Conservation (phyloP, 1,284 basidiomycete genomes). For the Xerocomus amazonicus region DNA sequence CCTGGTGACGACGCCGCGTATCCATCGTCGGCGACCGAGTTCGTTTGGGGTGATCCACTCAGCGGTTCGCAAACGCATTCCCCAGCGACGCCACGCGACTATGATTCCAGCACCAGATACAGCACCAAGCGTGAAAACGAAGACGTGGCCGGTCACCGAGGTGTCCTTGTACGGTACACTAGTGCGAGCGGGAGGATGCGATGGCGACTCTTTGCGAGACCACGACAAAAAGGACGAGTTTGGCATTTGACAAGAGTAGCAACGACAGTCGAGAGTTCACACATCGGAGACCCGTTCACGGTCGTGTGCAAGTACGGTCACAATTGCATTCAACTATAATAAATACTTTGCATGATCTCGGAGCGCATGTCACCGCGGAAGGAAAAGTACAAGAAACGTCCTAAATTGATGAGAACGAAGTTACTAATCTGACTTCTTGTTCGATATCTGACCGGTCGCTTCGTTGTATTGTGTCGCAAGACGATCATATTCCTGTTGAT, state of each 20-base stretch:
- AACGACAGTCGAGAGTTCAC: no score
- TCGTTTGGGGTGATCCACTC: slow-evolving; percentile 64
- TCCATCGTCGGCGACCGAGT: slow-evolving; percentile 54
- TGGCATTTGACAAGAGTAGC: no score
- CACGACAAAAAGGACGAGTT: slow-evolving; percentile 1
- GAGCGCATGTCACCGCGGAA: no score
- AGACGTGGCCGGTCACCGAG: background rate
- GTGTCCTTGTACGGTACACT: background rate
- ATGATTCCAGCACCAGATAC: slow-evolving; percentile 39
- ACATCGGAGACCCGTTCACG: no score
- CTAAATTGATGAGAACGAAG: background rate
- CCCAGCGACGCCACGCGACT: slow-evolving; percentile 51
- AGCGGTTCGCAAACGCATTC: slow-evolving; percentile 54
- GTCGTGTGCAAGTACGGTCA: no score
- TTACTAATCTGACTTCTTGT: slow-evolving; percentile 31
- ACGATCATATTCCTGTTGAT: slow-evolving; percentile 76
- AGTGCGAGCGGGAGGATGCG: background rate
- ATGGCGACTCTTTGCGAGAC: slow-evolving; percentile 6
- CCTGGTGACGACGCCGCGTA: slow-evolving; percentile 74
- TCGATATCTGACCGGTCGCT: slow-evolving; percentile 48
- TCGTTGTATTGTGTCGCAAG: slow-evolving; percentile 76
- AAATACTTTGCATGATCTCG: background rate
- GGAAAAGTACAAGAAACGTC: slow-evolving; percentile 1
- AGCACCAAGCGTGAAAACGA: slow-evolving; percentile 43
- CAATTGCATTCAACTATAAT: no score